phyloP scores from a whole-genome alignment of 306 rosid species.

The Parietaria judaica region DNA sequence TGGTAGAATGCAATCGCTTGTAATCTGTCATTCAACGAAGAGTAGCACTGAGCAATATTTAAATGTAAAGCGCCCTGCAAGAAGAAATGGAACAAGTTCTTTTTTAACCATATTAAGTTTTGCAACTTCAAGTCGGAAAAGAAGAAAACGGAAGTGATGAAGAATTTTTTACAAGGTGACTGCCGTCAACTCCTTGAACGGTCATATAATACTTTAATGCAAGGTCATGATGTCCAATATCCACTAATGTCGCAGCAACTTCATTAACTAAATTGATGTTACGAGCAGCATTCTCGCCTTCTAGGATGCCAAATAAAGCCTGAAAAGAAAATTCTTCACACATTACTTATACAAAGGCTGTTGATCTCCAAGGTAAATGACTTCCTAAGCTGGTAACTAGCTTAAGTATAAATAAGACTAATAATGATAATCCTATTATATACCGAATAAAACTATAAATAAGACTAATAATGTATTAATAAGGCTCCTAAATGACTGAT shows the following conservation, averaged over 20 bases:
- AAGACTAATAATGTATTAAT: no score
- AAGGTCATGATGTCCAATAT: conserved; percentile 45
- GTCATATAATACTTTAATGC: conserved; percentile 66
- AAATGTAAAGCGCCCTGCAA: conserved; percentile 50
- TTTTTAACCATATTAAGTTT: neutral
- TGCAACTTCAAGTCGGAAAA: neutral
- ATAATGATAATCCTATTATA: no score
- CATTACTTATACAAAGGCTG: no score
- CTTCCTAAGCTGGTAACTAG: no score
- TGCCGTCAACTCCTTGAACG: conserved; percentile 43
- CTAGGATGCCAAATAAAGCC: conserved; percentile 49
- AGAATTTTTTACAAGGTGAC: conserved; percentile 38
- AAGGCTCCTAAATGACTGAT: no score
- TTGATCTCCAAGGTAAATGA: no score
- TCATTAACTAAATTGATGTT: conserved; percentile 44
- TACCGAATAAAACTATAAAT: no score
- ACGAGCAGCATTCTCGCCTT: conserved; percentile 34
- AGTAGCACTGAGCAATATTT: conserved; percentile 66
- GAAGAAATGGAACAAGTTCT: neutral
- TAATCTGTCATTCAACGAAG: conserved; percentile 43
- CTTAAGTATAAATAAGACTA: no score
- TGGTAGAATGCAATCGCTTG: conserved; percentile 55
- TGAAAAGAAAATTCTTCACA: conserved; percentile 17
- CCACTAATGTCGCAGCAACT: conserved; percentile 59
- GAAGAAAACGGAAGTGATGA: no score